Percentiles rank a stretch among this genome's conserved stretches.
Conservation (phyloP, 2,329 filamentous ascomycete genomes). For the Gliomastix tumulicola region DNA sequence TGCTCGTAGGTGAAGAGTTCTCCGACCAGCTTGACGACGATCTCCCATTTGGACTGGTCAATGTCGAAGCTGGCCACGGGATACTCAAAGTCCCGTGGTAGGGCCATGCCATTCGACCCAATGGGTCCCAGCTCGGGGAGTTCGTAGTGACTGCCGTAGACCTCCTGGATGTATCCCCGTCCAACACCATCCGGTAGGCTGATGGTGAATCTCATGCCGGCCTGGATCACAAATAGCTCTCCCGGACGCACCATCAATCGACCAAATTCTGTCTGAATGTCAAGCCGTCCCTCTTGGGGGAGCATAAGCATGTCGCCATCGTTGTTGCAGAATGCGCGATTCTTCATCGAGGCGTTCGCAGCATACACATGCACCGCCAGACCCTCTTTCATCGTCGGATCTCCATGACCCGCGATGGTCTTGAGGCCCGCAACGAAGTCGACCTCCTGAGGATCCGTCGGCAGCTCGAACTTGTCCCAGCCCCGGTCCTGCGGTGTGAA, state of each 20-base stretch:
- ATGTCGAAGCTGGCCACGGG: slow-evolving; percentile 47
- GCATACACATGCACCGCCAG: slow-evolving; percentile 64
- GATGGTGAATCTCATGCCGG: slow-evolving; percentile 56
- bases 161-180: slow-evolving; percentile 62
- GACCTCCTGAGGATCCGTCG: slow-evolving; percentile 41
- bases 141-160: slow-evolving; percentile 59
- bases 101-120: slow-evolving; percentile 60
- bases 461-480: slow-evolving; percentile 36
- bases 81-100: slow-evolving; percentile 62
- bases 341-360: slow-evolving; percentile 62
- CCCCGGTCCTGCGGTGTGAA: slow-evolving; percentile 36
- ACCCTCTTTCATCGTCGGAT: slow-evolving; percentile 62
- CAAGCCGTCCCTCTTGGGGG: slow-evolving; percentile 55
- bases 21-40: slow-evolving; percentile 51
- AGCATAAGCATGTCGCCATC: slow-evolving; percentile 63
- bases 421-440: slow-evolving; percentile 39
- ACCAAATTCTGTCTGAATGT: slow-evolving; percentile 61
- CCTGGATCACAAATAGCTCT: slow-evolving; percentile 58
- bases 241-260: slow-evolving; percentile 53
- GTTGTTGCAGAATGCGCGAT: slow-evolving; percentile 64
- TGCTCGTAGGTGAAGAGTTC: slow-evolving; percentile 51
- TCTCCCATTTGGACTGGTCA: slow-evolving; percentile 30
- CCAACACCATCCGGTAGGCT: slow-evolving; percentile 47
- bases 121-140: slow-evolving; percentile 63
- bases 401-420: slow-evolving; percentile 52